Base-by-base conservation (phyloP, 1,284 basidiomycete genomes). In the Boletus semigastroideus region DNA sequence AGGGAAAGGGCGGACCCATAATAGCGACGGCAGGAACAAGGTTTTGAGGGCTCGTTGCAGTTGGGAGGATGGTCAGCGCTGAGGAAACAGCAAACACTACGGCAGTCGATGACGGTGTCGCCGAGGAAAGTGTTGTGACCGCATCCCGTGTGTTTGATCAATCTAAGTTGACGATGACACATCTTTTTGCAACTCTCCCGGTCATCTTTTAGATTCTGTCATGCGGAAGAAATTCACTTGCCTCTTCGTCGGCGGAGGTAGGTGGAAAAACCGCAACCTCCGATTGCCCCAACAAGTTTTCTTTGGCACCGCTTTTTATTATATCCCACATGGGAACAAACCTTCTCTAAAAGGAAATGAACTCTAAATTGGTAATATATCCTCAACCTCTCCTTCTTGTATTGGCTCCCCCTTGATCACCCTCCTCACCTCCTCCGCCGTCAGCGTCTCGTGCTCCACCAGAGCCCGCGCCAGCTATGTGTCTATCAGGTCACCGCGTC, bases 381-480 rank as follows among this genome's bases (percentile, higher is more conserved):
- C 25, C 25, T 6, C 6, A 25, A 88, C 84, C 54, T 76, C 70
- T 58, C 89, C 77, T 53, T 75, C 78, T 52, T 84, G 80, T 66
- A 95, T 87, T 53, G 79, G 76, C 69, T 93, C 85, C 34, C 92
- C 92, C 52, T 79, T 83, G 65, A 95, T 82, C n/a, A 94, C 88
- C 71, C 83, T 85, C 65, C 78, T 76, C 19, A 97, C 94, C 71
- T 98, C 93, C 19, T 90, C 86, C 38, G 83, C 78, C 58, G 86
- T 85, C 55, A 98, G 75, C n/a, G 94, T 97, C 76, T 98, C 94
- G 72, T 96, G 88, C 68, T 96, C 92, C 17, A 97, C 84, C 53
- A 98, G 75, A 5, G 95, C 94, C 50, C 82, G 78, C 4, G 94
- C 94, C 44, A 97, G 81, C 89, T 94, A 58, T 28, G 9, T 11